These are phyloP conservation scores for Macroventuria anomochaeta DNA, from an alignment of 2,329 filamentous ascomycete genomes.

Conservation along the genomic window DNA sequence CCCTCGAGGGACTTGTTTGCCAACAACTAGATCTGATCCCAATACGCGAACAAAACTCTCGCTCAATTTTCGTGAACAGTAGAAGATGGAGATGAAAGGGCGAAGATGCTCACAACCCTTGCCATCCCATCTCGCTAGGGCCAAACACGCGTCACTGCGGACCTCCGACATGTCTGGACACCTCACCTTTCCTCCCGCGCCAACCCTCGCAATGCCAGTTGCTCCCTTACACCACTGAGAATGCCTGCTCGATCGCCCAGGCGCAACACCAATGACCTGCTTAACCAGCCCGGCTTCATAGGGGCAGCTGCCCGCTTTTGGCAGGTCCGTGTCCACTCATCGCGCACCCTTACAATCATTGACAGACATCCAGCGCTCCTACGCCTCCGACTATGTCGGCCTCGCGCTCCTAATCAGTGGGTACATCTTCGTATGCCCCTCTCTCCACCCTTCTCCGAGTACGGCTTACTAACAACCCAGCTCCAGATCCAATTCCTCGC, in stretches of 20 bases:
- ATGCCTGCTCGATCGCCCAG: constrained; percentile 43
- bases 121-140: constrained; percentile 3
- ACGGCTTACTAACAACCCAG: constrained; percentile 17
- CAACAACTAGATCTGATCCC: no score
- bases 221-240: constrained; percentile 21
- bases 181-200: constrained; percentile 3
- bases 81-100: background rate
- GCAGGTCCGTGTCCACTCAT: constrained; percentile 44
- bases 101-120: background rate
- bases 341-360: constrained; percentile 3
- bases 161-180: constrained; percentile 27
- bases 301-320: constrained; percentile 60
- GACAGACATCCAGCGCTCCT: constrained; percentile 66
- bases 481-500: constrained; percentile 69
- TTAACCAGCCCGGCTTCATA: constrained; percentile 49
- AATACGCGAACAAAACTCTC: no score
- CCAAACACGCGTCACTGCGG: constrained; percentile 23
- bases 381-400: constrained; percentile 87
- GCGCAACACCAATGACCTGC: constrained; percentile 33
- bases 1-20: no score
- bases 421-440: constrained; percentile 65
- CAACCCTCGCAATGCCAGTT: constrained; percentile 26
- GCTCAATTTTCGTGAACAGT: no score
- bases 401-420: constrained; percentile 71
- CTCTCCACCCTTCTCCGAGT: background rate